Evolutionary conservation across 1,139 yeast genomes (phyloP).

Genomic region (Hemisphaericaspora xylanilytica): DNA sequence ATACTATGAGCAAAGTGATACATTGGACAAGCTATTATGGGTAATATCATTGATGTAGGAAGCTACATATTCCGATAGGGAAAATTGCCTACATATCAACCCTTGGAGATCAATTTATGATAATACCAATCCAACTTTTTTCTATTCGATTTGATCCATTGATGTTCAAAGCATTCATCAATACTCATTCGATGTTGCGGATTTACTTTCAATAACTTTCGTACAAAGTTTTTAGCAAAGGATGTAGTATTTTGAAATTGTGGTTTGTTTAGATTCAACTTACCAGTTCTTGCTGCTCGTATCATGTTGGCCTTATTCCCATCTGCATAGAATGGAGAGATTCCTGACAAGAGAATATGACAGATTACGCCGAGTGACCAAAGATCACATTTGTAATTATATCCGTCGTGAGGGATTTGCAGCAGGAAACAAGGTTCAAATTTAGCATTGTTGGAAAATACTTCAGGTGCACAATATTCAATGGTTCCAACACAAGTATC

Average conservation of each 20-base stretch:
- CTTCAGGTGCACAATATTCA: conserved; percentile 67
- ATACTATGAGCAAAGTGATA: too few species aligned
- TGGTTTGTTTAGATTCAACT: conserved; percentile 32
- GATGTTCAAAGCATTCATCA: conserved; percentile 29
- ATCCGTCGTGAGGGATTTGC: conserved; percentile 29
- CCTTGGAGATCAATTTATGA: conserved; percentile 10
- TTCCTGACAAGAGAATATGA: conserved; percentile 55
- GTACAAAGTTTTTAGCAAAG: conserved; percentile 45
- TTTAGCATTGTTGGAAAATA: conserved; percentile 11
- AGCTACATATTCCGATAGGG: too few species aligned
- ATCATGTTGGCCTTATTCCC: conserved; percentile 37
- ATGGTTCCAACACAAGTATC: conserved; percentile 64
- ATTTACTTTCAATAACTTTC: conserved; percentile 36
- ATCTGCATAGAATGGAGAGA: conserved; percentile 59
- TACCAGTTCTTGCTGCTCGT: conserved; percentile 38
- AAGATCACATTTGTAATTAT: conserved; percentile 56
- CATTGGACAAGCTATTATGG: too few species aligned
- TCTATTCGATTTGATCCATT: conserved; percentile 39
- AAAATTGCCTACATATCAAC: too few species aligned
- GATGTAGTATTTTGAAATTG: conserved; percentile 42
- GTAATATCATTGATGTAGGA: too few species aligned
- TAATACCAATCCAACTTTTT: conserved; percentile 18
- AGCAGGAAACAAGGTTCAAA: conserved; percentile 1
- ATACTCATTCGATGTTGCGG: conserved; percentile 34
- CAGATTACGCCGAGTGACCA: conserved; percentile 67